Evolutionary conservation across 108 stramenopile genomes (phyloP).

Genomic region (Conticribra guillardii): DNA sequence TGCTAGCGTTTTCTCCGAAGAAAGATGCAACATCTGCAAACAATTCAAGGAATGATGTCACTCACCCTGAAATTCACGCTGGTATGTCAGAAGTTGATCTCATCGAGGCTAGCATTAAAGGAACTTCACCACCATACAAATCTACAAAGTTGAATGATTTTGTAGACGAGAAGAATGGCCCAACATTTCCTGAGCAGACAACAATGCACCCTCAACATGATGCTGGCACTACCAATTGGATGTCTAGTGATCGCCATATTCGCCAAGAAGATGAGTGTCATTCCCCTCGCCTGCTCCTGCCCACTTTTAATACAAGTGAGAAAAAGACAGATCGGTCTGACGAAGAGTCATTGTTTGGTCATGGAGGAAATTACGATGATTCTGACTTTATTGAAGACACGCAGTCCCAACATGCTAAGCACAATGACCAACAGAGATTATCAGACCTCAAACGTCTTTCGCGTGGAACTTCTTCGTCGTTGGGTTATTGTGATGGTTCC

Average conservation of each 20-base stretch:
- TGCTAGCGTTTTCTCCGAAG: conserved; percentile 21
- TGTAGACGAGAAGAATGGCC: too few relatives aligned
- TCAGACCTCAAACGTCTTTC: conserved; percentile 42
- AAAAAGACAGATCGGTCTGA: conserved; percentile 18
- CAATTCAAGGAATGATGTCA: too few relatives aligned
- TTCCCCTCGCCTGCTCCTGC: conserved; percentile 18
- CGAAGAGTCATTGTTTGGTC: conserved; percentile 10
- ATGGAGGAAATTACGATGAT: background rate
- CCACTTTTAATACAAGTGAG: conserved; percentile 10
- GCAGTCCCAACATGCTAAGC: conserved; percentile 25
- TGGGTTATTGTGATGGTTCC: background rate
- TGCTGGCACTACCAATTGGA: too few relatives aligned
- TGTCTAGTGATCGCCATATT: conserved; percentile 18
- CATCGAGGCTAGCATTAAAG: too few relatives aligned
- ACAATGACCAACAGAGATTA: background rate
- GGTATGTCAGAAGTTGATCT: too few relatives aligned
- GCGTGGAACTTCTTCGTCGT: conserved; percentile 9
- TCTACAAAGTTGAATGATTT: too few relatives aligned
- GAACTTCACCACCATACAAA: too few relatives aligned
- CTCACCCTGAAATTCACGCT: too few relatives aligned
- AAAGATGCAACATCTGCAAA: too few relatives aligned
- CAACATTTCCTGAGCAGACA: too few relatives aligned
- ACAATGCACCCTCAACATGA: too few relatives aligned
- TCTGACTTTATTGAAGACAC: conserved; percentile 32
- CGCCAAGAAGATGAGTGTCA: background rate